Conservation (phyloP, 768 basidiomycete genomes). For the Glaciozyma antarctica region DNA sequence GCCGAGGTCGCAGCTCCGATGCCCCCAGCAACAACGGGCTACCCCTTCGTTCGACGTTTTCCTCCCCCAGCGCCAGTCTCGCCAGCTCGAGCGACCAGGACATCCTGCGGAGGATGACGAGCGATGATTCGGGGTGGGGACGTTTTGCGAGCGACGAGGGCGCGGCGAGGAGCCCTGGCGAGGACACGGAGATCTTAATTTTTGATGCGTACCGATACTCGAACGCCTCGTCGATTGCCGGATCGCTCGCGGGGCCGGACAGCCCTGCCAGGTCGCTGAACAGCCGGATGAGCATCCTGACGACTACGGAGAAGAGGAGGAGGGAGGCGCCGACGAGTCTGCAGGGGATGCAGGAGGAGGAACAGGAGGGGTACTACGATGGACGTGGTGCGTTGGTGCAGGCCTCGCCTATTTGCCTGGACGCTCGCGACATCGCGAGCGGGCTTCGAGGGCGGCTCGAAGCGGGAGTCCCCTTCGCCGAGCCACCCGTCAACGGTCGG, state of each 20-base stretch:
- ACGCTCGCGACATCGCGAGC: not conserved
- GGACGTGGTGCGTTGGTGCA: not conserved
- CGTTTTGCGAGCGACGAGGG: not conserved
- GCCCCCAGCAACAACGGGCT: not conserved
- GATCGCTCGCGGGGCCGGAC: not conserved
- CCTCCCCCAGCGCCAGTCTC: not conserved
- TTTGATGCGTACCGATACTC: slow-evolving; percentile 24
- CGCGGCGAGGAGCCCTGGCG: slow-evolving; percentile 1
- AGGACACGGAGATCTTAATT: slow-evolving; percentile 17
- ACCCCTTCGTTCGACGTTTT: not conserved
- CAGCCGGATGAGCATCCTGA: not conserved
- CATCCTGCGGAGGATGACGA: not conserved
- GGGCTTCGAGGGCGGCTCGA: no score
- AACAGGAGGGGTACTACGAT: not conserved
- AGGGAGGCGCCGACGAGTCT: not conserved
- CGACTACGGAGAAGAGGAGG: not conserved
- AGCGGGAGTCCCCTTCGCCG: no score
- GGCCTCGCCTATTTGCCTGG: not conserved
- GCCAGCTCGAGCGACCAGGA: not conserved
- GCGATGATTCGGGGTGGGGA: not conserved
- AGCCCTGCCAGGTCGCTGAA: no score
- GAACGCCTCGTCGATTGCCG: not conserved
- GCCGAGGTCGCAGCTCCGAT: slow-evolving; percentile 3
- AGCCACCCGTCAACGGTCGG: no score
- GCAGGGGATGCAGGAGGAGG: not conserved